Percentiles rank a stretch among this genome's conserved stretches.
Conservation (phyloP, 2,329 filamentous ascomycete species). For the Stromatinia cepivora region DNA sequence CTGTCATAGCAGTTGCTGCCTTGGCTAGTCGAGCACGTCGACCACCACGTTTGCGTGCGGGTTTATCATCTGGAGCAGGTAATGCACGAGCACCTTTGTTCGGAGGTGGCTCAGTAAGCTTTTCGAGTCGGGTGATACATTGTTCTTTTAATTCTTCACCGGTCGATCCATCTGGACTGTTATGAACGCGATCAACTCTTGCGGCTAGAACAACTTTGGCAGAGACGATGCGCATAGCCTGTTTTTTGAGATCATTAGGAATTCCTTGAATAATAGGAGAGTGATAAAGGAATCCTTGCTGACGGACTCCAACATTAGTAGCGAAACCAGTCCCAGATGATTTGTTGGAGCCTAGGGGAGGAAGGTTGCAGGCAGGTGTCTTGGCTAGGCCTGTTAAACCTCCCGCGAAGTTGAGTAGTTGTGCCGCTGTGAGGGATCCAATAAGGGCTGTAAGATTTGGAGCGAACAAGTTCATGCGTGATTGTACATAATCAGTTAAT, state of each 20-base stretch:
- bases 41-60: constrained; percentile 86
- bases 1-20: constrained; percentile 95
- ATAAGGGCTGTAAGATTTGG: constrained; percentile 90
- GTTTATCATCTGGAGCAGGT: constrained; percentile 93
- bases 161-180: constrained; percentile 75
- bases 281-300: constrained; percentile 92
- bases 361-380: constrained; percentile 89
- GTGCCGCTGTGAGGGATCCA: constrained; percentile 88
- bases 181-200: constrained; percentile 83
- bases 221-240: constrained; percentile 92
- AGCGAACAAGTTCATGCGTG: constrained; percentile 93
- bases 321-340: constrained; percentile 77
- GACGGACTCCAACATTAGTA: constrained; percentile 85
- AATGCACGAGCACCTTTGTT: constrained; percentile 87
- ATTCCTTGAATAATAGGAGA: constrained; percentile 86
- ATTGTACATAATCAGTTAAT: constrained; percentile 92
- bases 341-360: constrained; percentile 88
- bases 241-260: constrained; percentile 81
- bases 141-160: constrained; percentile 80
- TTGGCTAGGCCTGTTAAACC: constrained; percentile 87
- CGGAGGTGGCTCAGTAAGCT: constrained; percentile 85
- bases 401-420: constrained; percentile 92
- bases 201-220: constrained; percentile 94
- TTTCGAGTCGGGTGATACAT: constrained; percentile 84
- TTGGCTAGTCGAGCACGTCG: constrained; percentile 89